phyloP scores from a whole-genome alignment of 2,329 filamentous ascomycete species.

The Dactylellina parvicollis region DNA sequence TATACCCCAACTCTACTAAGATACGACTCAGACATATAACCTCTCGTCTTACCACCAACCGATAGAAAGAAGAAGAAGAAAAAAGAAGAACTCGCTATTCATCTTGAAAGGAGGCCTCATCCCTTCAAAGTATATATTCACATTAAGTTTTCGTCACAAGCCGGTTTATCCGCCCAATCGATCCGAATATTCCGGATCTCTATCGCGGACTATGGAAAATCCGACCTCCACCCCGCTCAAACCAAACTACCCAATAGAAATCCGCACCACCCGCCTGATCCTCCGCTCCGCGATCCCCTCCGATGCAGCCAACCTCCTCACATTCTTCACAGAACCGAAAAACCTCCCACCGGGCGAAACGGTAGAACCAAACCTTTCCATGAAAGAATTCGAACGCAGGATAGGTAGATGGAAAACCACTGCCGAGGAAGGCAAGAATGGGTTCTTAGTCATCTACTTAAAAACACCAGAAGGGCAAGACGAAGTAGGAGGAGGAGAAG shows the following conservation, averaged over 20 bases:
- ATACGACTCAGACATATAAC: too few species aligned
- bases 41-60: too few species aligned
- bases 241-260: neutral
- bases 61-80: too few species aligned
- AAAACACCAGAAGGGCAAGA: neutral
- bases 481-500: neutral
- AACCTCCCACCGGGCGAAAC: neutral
- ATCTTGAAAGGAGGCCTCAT: too few species aligned
- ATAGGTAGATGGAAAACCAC: neutral
- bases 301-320: neutral
- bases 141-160: too few species aligned
- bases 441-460: slow-evolving; percentile 2
- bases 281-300: neutral
- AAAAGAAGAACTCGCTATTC: too few species aligned
- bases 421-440: slow-evolving; percentile 1
- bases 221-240: neutral
- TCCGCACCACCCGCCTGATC: neutral
- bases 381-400: neutral
- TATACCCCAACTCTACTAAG: too few species aligned
- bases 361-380: neutral
- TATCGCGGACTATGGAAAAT: neutral
- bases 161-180: too few species aligned
- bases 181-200: too few species aligned
- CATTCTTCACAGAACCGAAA: neutral
- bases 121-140: too few species aligned